These are phyloP conservation scores for Hyphopichia burtonii DNA, from an alignment of 1,139 yeast genomes.

Conservation along the genomic window DNA sequence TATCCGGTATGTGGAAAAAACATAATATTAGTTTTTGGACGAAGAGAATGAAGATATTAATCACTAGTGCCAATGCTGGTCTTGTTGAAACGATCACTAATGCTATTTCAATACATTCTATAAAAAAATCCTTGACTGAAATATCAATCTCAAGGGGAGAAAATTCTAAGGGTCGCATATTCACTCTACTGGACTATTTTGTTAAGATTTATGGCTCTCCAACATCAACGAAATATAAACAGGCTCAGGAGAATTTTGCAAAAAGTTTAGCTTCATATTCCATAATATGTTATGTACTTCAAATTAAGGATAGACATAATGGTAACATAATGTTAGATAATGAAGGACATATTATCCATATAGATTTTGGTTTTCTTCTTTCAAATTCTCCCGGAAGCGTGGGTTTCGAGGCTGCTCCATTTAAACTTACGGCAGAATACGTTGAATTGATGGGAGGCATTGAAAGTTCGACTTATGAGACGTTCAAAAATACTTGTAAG, in stretches of 20 bases:
- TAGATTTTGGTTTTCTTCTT: slow-evolving; percentile 89
- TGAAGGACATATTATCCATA: slow-evolving; percentile 93
- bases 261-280: slow-evolving; percentile 87
- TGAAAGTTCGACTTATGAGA: slow-evolving; percentile 55
- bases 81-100: slow-evolving; percentile 93
- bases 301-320: slow-evolving; percentile 92
- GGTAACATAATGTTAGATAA: slow-evolving; percentile 93
- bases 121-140: slow-evolving; percentile 85
- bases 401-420: slow-evolving; percentile 96
- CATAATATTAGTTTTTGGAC: slow-evolving; percentile 79
- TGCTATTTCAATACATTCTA: slow-evolving; percentile 89
- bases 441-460: slow-evolving; percentile 82
- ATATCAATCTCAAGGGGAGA: slow-evolving; percentile 66
- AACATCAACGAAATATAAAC: slow-evolving; percentile 49
- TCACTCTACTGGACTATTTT: slow-evolving; percentile 77
- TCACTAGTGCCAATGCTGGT: slow-evolving; percentile 89
- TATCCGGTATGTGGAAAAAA: slow-evolving; percentile 79
- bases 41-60: slow-evolving; percentile 84
- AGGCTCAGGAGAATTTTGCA: slow-evolving; percentile 83
- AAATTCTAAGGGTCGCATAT: slow-evolving; percentile 64
- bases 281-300: slow-evolving; percentile 80
- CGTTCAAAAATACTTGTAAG: slow-evolving; percentile 63
- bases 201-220: slow-evolving; percentile 66
- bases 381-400: slow-evolving; percentile 96
- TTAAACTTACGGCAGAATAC: slow-evolving; percentile 85